Conservation (phyloP, 176 grass and related monocot species). For the Sorghum bicolor region DNA sequence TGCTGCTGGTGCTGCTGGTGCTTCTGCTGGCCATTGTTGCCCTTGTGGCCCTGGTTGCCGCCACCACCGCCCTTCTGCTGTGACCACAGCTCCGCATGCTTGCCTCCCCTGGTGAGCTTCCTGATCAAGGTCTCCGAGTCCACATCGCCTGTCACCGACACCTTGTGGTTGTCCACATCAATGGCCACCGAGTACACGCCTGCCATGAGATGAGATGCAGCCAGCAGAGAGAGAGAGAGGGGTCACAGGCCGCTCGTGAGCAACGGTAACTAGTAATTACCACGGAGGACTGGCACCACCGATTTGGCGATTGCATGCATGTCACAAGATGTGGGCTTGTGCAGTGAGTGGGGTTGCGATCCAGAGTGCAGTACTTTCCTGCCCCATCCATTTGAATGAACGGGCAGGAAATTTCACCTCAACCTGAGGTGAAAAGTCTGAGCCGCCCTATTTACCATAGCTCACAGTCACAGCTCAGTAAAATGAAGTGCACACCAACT, state of each 20-base stretch:
- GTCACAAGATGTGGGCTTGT: conserved; percentile 30
- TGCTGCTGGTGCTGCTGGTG: conserved; percentile 43
- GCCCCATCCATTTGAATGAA: conserved; percentile 3
- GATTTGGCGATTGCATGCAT: neutral
- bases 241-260: conserved; percentile 43
- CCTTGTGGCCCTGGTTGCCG: conserved; percentile 57
- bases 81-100: conserved; percentile 86
- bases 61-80: conserved; percentile 62
- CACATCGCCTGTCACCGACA: conserved; percentile 72
- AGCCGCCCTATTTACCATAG: neutral
- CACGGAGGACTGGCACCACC: neutral
- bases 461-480: neutral
- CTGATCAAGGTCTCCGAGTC: conserved; percentile 65
- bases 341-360: conserved; percentile 22
- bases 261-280: conserved; percentile 19
- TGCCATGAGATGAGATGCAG: conserved; percentile 27
- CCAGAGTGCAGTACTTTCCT: neutral
- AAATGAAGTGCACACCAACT: conserved; percentile 10
- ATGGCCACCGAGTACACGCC: conserved; percentile 83
- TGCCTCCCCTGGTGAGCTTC: conserved; percentile 81
- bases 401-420: conserved; percentile 22
- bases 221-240: neutral
- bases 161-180: conserved; percentile 89
- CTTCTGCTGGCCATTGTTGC: conserved; percentile 34
- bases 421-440: neutral